Evolutionary conservation across 1,284 basidiomycete genomes (phyloP), one percentile per base, ranked within the genome.

Genomic region (Microbotryum silenes-acaulis): DNA sequence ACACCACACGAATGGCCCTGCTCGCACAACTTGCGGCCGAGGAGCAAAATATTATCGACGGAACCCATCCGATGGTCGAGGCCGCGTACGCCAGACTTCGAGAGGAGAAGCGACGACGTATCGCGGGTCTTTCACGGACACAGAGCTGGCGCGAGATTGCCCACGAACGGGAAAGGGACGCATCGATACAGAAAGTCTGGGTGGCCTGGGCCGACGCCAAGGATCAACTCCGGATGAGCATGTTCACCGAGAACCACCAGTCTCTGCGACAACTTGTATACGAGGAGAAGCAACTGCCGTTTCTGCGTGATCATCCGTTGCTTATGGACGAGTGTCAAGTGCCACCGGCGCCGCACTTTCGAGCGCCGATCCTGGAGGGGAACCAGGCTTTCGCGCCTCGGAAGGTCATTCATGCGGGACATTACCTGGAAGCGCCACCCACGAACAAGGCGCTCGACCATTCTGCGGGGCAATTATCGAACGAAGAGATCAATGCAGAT

Each of bases 241-340:
- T 63, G 12, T 66, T 63, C 54, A 46, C 63, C 46, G 59, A 60
- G 23, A 66, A 63, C 27, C 59, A 63, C 37, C 10, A 45, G n/a
- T 48, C 52, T 37, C 58, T 66, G 25, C 60, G 61, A 54, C 25
- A 55, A 12, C 50, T 66, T 20, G 27, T 63, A 5, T 50, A 57
- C 50, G 64, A 66, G 54, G 64, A 66, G 52, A 58, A 59, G 31
- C 12, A 51, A 4, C 63, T 45, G 31, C 64, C 64, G 2, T 66
- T 61, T 59, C 60, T 66, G 21, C 61, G 64, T 47, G 62, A 66
- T 31, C 64, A 66, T 23, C 61, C 64, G 12, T 59, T 66, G 20
- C 57, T 66, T 50, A 20, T 51, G 56, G 61, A 63, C 54, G n/a
- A 31, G 5, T 60, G 59, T 59, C 59, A 56, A 54, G 56, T 63